Conservation (phyloP, 179 eudicot species). For the Spergularia azorica region DNA sequence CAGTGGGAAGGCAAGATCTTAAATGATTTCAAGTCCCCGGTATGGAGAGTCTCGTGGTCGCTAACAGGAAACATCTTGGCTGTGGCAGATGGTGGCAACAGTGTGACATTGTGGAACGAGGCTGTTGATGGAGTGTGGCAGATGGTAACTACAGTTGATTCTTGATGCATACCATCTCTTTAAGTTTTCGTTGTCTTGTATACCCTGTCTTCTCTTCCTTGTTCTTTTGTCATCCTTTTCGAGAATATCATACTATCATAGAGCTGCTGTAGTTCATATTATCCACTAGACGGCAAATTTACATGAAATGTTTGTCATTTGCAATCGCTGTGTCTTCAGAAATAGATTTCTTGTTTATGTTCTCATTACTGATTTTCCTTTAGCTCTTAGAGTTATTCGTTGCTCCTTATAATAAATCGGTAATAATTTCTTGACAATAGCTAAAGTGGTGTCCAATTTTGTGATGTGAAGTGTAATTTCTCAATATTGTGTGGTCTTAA, state of each 20-base stretch:
- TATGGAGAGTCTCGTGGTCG: slow-evolving; percentile 86
- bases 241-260: slow-evolving; percentile 14
- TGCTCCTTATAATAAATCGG: too few relatives aligned
- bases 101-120: slow-evolving; percentile 74
- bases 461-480: too few relatives aligned
- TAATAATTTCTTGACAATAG: too few relatives aligned
- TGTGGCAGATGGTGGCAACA: slow-evolving; percentile 71
- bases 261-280: neutral
- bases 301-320: neutral
- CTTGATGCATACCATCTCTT: slow-evolving; percentile 18
- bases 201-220: neutral
- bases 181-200: neutral
- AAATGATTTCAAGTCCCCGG: slow-evolving; percentile 63
- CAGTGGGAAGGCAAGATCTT: slow-evolving; percentile 75
- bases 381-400: neutral
- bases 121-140: slow-evolving; percentile 80
- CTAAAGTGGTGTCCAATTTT: too few relatives aligned
- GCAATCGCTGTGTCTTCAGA: neutral
- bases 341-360: neutral
- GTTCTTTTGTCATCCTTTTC: neutral
- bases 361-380: neutral
- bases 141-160: slow-evolving; percentile 61
- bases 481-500: too few relatives aligned
- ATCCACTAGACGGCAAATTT: neutral
- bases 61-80: slow-evolving; percentile 68